phyloP scores from a whole-genome alignment of 2,329 filamentous ascomycete species.

The Alternaria triticina region DNA sequence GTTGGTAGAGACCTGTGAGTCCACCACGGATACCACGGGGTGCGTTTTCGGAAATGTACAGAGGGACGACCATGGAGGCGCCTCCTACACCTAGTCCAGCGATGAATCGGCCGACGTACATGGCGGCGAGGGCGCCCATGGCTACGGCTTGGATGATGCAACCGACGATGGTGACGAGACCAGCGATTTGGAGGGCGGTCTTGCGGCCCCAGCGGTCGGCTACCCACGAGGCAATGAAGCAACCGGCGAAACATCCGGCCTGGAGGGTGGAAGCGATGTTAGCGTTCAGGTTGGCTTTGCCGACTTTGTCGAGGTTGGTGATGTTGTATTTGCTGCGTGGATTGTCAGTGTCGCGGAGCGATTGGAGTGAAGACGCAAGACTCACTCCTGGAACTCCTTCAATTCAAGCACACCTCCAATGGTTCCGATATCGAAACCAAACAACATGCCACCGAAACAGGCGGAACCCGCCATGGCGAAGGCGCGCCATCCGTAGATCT shows the following conservation, averaged over 20 bases:
- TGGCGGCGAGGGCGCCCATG: conserved; percentile 64
- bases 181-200: conserved; percentile 61
- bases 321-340: conserved; percentile 60
- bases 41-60: conserved; percentile 67
- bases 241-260: conserved; percentile 71
- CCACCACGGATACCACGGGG: conserved; percentile 66
- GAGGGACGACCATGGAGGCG: conserved; percentile 64
- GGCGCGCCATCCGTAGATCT: conserved; percentile 75
- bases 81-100: conserved; percentile 61
- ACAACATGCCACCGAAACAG: conserved; percentile 73
- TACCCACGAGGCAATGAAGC: conserved; percentile 63
- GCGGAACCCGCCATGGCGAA: conserved; percentile 68
- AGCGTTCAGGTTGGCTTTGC: conserved; percentile 63
- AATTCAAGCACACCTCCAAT: conserved; percentile 72
- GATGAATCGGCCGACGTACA: conserved; percentile 70
- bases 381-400: conserved; percentile 62
- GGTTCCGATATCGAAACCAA: conserved; percentile 71
- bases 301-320: conserved; percentile 48
- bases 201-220: conserved; percentile 65
- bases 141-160: conserved; percentile 69
- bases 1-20: conserved; percentile 60
- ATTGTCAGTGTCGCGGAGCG: conserved; percentile 10
- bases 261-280: conserved; percentile 77
- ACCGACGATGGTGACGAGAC: conserved; percentile 65
- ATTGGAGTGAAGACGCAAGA: conserved; percentile 1